phyloP scores from a whole-genome alignment of 2,329 filamentous ascomycete genomes.

The Aspergillus persii region DNA sequence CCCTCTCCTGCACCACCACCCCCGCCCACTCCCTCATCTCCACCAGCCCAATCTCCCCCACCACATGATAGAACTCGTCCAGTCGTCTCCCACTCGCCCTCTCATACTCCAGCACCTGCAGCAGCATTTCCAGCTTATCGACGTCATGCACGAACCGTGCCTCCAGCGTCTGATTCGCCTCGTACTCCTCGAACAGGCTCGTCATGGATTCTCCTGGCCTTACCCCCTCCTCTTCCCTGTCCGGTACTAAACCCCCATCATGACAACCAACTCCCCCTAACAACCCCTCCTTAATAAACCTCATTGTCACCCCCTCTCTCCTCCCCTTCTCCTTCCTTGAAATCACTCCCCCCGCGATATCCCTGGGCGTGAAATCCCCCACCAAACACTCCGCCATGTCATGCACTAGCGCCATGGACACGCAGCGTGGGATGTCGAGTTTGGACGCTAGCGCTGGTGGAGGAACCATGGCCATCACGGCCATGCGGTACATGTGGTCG shows the following conservation, averaged over 20 bases:
- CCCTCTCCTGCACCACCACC: constrained; percentile 72
- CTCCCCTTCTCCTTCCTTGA: constrained; percentile 81
- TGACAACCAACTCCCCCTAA: constrained; percentile 68
- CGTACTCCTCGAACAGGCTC: constrained; percentile 90
- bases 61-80: constrained; percentile 81
- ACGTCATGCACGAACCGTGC: constrained; percentile 92
- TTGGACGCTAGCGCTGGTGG: constrained; percentile 68
- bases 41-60: constrained; percentile 66
- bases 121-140: constrained; percentile 90
- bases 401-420: constrained; percentile 92
- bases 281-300: constrained; percentile 73
- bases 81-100: constrained; percentile 69
- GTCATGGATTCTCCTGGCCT: constrained; percentile 61
- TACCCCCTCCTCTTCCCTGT: constrained; percentile 46
- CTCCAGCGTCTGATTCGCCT: constrained; percentile 81
- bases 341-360: constrained; percentile 54
- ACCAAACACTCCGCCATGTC: constrained; percentile 97
- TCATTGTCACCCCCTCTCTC: constrained; percentile 85
- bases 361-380: constrained; percentile 95
- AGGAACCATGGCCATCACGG: constrained; percentile 87
- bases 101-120: constrained; percentile 98
- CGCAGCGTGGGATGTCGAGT: constrained; percentile 78
- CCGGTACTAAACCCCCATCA: no score
- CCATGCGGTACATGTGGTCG: constrained; percentile 99
- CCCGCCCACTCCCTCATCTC: constrained; percentile 80